Evolutionary conservation across 2,329 filamentous ascomycete genomes (phyloP).

Genomic region (Cercospora sp.): DNA sequence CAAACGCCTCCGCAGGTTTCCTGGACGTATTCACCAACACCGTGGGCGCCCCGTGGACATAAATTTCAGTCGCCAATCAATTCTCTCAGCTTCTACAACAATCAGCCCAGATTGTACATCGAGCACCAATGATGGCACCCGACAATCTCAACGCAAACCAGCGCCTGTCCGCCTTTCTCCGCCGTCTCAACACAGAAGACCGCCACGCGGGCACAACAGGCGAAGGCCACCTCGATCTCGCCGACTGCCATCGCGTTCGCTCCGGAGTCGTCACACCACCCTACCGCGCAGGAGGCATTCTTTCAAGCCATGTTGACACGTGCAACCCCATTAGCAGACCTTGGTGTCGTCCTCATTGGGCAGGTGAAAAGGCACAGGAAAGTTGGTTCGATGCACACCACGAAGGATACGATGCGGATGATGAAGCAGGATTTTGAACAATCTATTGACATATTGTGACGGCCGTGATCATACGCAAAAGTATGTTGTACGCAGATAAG

Average conservation of each 20-base stretch:
- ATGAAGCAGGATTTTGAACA: not conserved
- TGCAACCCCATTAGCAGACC: not conserved
- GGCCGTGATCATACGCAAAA: not conserved
- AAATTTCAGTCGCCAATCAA: not conserved
- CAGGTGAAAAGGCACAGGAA: not conserved
- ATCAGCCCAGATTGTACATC: not conserved
- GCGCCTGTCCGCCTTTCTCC: not conserved
- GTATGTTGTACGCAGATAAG: not conserved
- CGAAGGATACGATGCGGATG: not conserved
- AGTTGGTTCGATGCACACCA: conserved; percentile 4
- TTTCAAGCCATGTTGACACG: not conserved
- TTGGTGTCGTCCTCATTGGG: not conserved
- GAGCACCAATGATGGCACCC: not conserved
- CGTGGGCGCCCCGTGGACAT: not conserved
- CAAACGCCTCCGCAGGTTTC: not conserved
- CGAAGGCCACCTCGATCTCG: conserved; percentile 2
- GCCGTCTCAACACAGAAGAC: not conserved
- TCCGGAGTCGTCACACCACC: not conserved
- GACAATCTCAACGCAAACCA: not conserved
- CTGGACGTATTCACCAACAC: not conserved
- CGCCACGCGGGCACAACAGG: not conserved
- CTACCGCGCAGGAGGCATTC: not conserved
- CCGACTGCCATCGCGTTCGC: not conserved
- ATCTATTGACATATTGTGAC: not conserved
- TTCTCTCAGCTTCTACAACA: not conserved